A percentile compares a stretch with the other conserved stretches of the same genome.
These are phyloP conservation scores for Fraxinus ornus DNA, from an alignment of 305 asterid species.

Conservation along the genomic window DNA sequence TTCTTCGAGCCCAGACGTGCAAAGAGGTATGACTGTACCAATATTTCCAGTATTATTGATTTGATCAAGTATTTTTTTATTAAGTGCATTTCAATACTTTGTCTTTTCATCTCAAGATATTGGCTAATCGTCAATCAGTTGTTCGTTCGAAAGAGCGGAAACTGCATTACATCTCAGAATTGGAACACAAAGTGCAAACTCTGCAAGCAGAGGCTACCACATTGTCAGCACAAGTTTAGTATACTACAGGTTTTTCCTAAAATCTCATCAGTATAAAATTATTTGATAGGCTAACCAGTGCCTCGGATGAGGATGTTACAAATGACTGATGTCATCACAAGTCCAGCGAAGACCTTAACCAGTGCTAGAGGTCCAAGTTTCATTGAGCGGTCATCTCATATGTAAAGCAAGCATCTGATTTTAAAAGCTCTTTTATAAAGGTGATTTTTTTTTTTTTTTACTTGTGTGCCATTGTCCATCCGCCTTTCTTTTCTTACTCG, in stretches of 20 bases:
- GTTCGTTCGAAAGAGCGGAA: constrained; percentile 95
- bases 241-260: constrained; percentile 51
- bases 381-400: too few relatives aligned
- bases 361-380: too few relatives aligned
- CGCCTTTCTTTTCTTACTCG: too few relatives aligned
- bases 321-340: too few relatives aligned
- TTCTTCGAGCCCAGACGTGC: constrained; percentile 76
- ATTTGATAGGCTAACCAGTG: too few relatives aligned
- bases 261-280: too few relatives aligned
- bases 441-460: too few relatives aligned
- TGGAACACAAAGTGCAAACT: constrained; percentile 87
- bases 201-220: constrained; percentile 78
- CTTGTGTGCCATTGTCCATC: too few relatives aligned
- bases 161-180: constrained; percentile 78
- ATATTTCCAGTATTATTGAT: background rate
- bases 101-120: constrained; percentile 47
- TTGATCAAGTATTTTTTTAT: background rate
- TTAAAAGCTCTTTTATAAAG: too few relatives aligned
- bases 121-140: constrained; percentile 90
- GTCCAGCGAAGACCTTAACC: too few relatives aligned
- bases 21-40: constrained; percentile 48
- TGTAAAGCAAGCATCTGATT: too few relatives aligned
- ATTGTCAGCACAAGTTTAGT: constrained; percentile 66
- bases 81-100: background rate
- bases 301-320: too few relatives aligned